These are phyloP conservation scores for Oenanthe sinensis DNA, from an alignment of 129 eudicot species.

Conservation along the genomic window DNA sequence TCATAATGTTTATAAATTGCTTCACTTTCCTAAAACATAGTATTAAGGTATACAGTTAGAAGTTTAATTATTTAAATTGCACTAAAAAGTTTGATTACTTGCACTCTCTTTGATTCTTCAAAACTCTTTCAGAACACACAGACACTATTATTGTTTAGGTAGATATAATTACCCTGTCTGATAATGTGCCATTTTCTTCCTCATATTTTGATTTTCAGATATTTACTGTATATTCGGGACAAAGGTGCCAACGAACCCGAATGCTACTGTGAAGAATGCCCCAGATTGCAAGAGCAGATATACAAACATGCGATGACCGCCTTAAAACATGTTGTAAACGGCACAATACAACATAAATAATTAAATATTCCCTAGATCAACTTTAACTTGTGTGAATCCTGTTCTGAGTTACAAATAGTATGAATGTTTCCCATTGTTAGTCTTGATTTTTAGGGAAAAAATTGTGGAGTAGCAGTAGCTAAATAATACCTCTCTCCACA, in stretches of 20 bases:
- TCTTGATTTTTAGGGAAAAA: conserved; percentile 16
- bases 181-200: not conserved
- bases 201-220: not conserved
- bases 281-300: conserved; percentile 11
- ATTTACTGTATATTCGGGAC: not conserved
- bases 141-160: too few species aligned
- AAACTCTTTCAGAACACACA: too few species aligned
- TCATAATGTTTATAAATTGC: too few species aligned
- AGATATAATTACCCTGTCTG: too few species aligned
- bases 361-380: not conserved
- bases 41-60: too few species aligned
- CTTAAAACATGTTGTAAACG: not conserved
- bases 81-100: too few species aligned
- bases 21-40: too few species aligned
- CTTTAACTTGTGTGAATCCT: conserved; percentile 8
- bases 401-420: not conserved
- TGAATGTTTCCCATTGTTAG: conserved; percentile 3
- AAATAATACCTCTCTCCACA: too few species aligned
- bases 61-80: too few species aligned
- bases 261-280: conserved; percentile 7
- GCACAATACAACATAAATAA: not conserved
- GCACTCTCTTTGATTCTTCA: too few species aligned
- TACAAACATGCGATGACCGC: not conserved
- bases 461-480: too few species aligned
- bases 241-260: conserved; percentile 8